These are phyloP conservation scores for Phellinidium pouzarii DNA, from an alignment of 1,284 basidiomycete genomes.

Conservation along the genomic window DNA sequence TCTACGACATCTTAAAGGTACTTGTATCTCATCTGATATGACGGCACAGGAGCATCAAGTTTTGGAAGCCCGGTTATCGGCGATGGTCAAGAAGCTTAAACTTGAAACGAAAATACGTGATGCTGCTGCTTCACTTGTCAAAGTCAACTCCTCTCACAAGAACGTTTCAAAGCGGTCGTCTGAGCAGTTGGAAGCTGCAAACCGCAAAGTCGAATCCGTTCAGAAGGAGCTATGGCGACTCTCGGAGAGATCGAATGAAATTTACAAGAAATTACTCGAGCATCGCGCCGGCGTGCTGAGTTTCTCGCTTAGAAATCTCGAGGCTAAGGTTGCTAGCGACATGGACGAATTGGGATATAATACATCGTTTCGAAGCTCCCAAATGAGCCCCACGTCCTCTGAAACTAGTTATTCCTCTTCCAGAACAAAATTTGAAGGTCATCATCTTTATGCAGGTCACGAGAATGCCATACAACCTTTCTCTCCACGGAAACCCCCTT, in stretches of 20 bases:
- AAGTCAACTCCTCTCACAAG: slow-evolving; percentile 55
- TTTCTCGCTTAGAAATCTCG: slow-evolving; percentile 58
- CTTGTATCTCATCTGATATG: slow-evolving; percentile 8
- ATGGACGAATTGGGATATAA: slow-evolving; percentile 45
- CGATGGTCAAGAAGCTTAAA: slow-evolving; percentile 60
- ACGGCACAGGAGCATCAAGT: slow-evolving; percentile 57
- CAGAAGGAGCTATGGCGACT: slow-evolving; percentile 66
- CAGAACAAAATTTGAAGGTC: slow-evolving; percentile 63
- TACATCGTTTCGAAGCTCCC: slow-evolving; percentile 43
- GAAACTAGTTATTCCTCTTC: slow-evolving; percentile 39
- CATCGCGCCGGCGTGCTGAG: slow-evolving; percentile 76
- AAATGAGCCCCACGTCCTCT: slow-evolving; percentile 48
- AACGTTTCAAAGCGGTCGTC: slow-evolving; percentile 58
- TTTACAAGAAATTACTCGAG: slow-evolving; percentile 58
- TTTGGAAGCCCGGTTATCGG: slow-evolving; percentile 52
- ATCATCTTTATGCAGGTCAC: slow-evolving; percentile 76
- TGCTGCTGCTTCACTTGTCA: slow-evolving; percentile 63
- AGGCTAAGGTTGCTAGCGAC: slow-evolving; percentile 43
- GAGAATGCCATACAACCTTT: slow-evolving; percentile 52
- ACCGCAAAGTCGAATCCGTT: slow-evolving; percentile 55
- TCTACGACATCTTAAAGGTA: background rate
- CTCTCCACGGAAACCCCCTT: slow-evolving; percentile 30
- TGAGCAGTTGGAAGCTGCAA: slow-evolving; percentile 63
- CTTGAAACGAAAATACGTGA: slow-evolving; percentile 79
- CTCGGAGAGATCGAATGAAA: slow-evolving; percentile 53